Base-by-base conservation (phyloP, 225 moss, liverwort and hornwort species). In the Marchantia paleacea region DNA sequence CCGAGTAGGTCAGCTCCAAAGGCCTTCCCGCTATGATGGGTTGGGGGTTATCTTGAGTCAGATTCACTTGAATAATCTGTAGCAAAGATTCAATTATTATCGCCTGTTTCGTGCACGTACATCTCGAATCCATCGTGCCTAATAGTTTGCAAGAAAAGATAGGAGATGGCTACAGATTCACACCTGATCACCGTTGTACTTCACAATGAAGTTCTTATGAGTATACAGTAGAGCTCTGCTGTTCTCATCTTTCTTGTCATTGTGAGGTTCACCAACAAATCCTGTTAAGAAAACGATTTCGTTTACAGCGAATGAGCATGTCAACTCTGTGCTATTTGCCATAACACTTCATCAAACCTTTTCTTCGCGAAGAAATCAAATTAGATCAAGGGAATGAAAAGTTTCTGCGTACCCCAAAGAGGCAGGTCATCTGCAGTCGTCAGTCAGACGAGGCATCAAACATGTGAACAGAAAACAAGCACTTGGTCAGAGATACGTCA, bases 41-140 rank as follows among this genome's bases (percentile, higher is more conserved):
- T 81, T 87, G 85, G 64, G 84, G 91, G 77, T 90, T 89, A 5
- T 92, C 91, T 82, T 92, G 95, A 20, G 97, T 95, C 73, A 97
- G 88, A 80, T 97, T 97, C 66, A 97, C 95, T 90, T 97, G 92
- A 78, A 97, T 97, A 52, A 97, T 92, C 97, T 97, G 92, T 69
- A 58, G 47, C 49, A 29, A 49, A 31, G 15, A 26, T 58, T 60
- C 7, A 16, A 61, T 7, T 4, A 61, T 26, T 76, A 31, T 19
- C 18, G 18, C 10, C 0, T 7, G 75, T 58, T 10, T 60, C 16
- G 7, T 28, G 75, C 7, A 18, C 18, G 11, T 31, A 31, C 30
- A 20, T 18, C 39, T 16, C 26, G n/a, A 0, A 22, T 22, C 69
- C 25, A 57, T 8, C 25, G 53, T 30, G 31, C 12, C 72, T 22